These are phyloP conservation scores for Setaria viridis DNA, from an alignment of 202 grass and related monocot species.

Conservation along the genomic window DNA sequence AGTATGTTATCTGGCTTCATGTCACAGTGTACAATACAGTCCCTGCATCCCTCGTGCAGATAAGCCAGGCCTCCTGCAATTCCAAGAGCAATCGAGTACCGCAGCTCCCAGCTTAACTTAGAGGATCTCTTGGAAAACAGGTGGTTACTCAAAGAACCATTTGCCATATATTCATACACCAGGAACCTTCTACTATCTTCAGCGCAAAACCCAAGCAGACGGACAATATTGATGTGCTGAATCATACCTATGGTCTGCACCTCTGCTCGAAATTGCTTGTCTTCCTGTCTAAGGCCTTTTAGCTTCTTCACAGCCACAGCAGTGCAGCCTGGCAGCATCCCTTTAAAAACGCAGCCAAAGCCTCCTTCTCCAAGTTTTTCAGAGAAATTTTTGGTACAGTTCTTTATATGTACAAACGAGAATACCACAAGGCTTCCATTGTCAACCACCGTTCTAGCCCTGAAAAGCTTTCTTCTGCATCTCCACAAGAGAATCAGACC, in stretches of 20 bases:
- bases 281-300: constrained; percentile 34
- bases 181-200: constrained; percentile 42
- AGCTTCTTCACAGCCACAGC: constrained; percentile 51
- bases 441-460: too few relatives aligned
- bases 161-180: constrained; percentile 59
- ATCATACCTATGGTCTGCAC: constrained; percentile 66
- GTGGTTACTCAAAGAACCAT: constrained; percentile 55
- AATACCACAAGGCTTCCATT: background rate
- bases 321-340: constrained; percentile 23
- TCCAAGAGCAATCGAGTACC: constrained; percentile 40
- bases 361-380: constrained; percentile 60
- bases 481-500: too few relatives aligned
- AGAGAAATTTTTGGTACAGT: constrained; percentile 46
- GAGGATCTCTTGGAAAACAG: constrained; percentile 22
- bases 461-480: too few relatives aligned
- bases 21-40: constrained; percentile 66
- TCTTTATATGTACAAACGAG: constrained; percentile 51
- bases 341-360: constrained; percentile 62
- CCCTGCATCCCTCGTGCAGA: constrained; percentile 61
- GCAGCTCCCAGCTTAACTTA: constrained; percentile 35
- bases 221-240: constrained; percentile 60
- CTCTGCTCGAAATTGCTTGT: constrained; percentile 65
- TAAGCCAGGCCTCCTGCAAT: constrained; percentile 59
- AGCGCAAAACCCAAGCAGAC: constrained; percentile 53
- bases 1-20: constrained; percentile 63